phyloP scores from a whole-genome alignment of 1,139 yeast genomes.

The Geotrichum fermentans region DNA sequence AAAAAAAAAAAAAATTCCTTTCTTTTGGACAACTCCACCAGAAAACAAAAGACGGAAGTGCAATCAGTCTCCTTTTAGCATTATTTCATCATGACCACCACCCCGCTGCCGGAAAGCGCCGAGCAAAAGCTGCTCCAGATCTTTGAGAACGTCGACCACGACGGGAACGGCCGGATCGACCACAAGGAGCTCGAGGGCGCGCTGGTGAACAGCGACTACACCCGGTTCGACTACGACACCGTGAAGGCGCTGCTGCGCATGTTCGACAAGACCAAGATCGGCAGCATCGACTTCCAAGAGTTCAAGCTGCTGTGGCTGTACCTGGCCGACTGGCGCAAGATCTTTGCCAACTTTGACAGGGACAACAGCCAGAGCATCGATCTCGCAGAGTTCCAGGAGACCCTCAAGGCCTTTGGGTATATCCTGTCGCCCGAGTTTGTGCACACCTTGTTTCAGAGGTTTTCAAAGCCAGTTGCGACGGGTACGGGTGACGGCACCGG shows the following conservation, averaged over 20 bases:
- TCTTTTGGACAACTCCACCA: too few species aligned
- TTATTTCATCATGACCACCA: too few species aligned
- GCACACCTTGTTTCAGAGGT: conserved; percentile 55
- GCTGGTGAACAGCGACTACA: conserved; percentile 54
- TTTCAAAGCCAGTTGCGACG: conserved; percentile 35
- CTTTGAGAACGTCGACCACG: conserved; percentile 32
- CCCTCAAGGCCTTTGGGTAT: conserved; percentile 66
- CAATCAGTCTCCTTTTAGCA: too few species aligned
- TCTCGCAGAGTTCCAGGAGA: conserved; percentile 61
- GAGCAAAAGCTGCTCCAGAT: conserved; percentile 25
- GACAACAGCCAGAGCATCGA: conserved; percentile 60
- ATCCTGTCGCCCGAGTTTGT: conserved; percentile 59
- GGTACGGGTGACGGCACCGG: conserved; percentile 27
- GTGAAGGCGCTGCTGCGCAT: conserved; percentile 60
- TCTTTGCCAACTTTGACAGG: conserved; percentile 59
- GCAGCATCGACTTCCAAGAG: conserved; percentile 56
- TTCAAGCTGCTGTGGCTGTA: conserved; percentile 71
- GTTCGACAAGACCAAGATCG: conserved; percentile 50
- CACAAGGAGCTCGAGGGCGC: conserved; percentile 59
- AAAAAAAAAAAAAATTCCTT: not conserved
- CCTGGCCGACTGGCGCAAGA: conserved; percentile 63
- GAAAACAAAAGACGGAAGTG: too few species aligned
- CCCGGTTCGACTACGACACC: conserved; percentile 60
- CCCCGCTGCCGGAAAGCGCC: too few species aligned
- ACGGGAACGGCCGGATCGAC: conserved; percentile 50